Conservation (phyloP, 805 yeast species). For the Maudiozyma barnettii region DNA sequence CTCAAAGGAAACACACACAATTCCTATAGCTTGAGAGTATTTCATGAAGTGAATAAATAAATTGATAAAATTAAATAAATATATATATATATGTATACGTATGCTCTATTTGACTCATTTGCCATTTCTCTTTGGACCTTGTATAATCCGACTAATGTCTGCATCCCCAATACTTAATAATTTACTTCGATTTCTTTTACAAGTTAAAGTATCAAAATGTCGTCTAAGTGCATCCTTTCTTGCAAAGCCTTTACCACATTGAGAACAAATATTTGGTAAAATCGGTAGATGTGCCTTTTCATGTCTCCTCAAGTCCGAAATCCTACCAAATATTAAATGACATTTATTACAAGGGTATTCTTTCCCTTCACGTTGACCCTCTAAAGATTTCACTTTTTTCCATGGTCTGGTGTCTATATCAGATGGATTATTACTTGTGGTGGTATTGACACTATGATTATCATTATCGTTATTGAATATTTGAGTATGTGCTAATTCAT, state of each 20-base stretch:
- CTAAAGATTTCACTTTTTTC: neutral
- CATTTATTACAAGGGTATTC: constrained; percentile 50
- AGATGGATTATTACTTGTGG: neutral
- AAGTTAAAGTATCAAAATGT: constrained; percentile 64
- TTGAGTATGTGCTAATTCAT: neutral
- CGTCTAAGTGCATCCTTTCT: constrained; percentile 72
- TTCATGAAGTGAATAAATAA: too few relatives aligned
- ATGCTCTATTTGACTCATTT: neutral
- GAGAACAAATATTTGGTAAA: constrained; percentile 63
- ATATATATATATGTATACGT: neutral
- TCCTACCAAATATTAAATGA: constrained; percentile 50
- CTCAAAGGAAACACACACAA: too few relatives aligned
- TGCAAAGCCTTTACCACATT: constrained; percentile 75
- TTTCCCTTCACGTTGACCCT: neutral
- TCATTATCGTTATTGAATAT: neutral
- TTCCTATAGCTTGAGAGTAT: too few relatives aligned
- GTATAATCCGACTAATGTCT: constrained; percentile 22
- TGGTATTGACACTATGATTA: neutral
- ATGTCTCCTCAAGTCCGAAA: constrained; percentile 64
- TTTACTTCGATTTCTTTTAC: constrained; percentile 59
- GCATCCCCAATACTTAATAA: constrained; percentile 25
- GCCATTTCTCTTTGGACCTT: constrained; percentile 2
- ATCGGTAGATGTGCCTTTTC: constrained; percentile 61
- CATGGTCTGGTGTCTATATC: neutral
- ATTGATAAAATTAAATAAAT: neutral